Conservation (phyloP, 2,329 filamentous ascomycete species). For the Aureobasidium sp. region DNA sequence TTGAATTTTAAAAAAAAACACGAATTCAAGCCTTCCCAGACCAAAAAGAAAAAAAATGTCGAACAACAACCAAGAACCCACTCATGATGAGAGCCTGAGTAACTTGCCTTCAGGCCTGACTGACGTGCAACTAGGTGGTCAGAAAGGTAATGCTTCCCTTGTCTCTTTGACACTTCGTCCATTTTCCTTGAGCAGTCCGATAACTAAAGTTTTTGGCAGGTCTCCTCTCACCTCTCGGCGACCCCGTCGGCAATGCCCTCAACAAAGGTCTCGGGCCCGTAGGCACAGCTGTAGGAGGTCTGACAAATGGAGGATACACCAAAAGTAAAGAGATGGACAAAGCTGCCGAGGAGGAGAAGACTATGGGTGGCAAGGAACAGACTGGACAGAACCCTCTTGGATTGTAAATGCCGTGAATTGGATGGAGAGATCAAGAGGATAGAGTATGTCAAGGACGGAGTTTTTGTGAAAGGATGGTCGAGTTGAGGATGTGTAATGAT, state of each 20-base stretch:
- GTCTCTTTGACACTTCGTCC: no score
- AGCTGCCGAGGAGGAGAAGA: conserved; percentile 21
- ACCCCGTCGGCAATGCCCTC: conserved; percentile 30
- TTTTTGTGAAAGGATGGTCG: no score
- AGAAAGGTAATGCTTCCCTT: neutral
- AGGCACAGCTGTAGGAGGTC: conserved; percentile 25
- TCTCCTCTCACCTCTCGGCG: conserved; percentile 27
- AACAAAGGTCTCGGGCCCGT: conserved; percentile 27
- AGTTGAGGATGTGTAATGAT: no score
- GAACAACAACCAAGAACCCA: conserved; percentile 5
- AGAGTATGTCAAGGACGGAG: neutral
- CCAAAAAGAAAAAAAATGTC: neutral
- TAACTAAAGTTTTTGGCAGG: no score
- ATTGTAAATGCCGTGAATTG: conserved; percentile 20
- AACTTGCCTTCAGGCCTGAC: conserved; percentile 4
- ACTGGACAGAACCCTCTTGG: conserved; percentile 31
- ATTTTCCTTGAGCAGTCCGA: no score
- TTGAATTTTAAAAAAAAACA: neutral
- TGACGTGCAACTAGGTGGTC: conserved; percentile 1
- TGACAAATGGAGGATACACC: conserved; percentile 10
- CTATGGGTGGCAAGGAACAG: conserved; percentile 31
- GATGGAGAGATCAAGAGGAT: neutral
- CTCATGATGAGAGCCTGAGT: conserved; percentile 3
- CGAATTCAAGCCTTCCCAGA: no score
- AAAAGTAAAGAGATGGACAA: conserved; percentile 14